Percentiles rank a stretch among this genome's conserved stretches.
Evolutionary conservation across 2,329 filamentous ascomycete genomes (phyloP).

Genomic region (Penicillium capsulatum): DNA sequence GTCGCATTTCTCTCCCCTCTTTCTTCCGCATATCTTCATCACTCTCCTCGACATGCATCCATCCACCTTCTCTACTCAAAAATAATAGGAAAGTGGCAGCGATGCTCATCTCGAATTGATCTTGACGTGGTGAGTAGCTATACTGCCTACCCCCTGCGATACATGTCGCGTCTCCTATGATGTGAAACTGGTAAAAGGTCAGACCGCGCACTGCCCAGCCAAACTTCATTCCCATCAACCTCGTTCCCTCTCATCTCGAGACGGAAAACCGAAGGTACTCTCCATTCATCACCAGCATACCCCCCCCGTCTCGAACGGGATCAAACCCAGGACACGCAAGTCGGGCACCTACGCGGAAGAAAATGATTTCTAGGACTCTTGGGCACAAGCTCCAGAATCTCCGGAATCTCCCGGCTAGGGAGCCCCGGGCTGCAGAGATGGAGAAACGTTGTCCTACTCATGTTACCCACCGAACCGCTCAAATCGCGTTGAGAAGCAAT

Average conservation of each 20-base stretch:
- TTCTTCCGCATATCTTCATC: neutral
- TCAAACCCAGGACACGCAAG: neutral
- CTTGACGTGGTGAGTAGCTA: constrained; percentile 7
- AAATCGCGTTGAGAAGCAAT: neutral
- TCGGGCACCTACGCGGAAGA: neutral
- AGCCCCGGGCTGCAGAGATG: too few relatives aligned
- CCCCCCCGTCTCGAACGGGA: neutral
- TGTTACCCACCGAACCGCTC: too few relatives aligned
- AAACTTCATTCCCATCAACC: constrained; percentile 3
- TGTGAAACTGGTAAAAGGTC: constrained; percentile 47
- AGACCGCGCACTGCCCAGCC: constrained; percentile 28
- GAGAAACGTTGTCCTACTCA: too few relatives aligned
- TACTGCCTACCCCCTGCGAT: neutral
- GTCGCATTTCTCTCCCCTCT: neutral
- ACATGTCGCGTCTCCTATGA: constrained; percentile 36
- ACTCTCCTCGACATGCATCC: neutral
- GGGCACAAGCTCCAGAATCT: too few relatives aligned
- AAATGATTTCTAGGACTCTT: too few relatives aligned
- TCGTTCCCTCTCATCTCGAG: constrained; percentile 2
- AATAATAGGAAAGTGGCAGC: too few relatives aligned
- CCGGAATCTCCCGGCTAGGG: too few relatives aligned
- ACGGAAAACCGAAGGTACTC: constrained; percentile 24
- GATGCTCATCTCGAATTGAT: neutral
- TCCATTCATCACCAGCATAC: constrained; percentile 3
- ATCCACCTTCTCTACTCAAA: too few relatives aligned